Percentiles rank a stretch among this genome's conserved stretches.
Conservation (phyloP, 208 protist species). For the Blechomonas ayalai region DNA sequence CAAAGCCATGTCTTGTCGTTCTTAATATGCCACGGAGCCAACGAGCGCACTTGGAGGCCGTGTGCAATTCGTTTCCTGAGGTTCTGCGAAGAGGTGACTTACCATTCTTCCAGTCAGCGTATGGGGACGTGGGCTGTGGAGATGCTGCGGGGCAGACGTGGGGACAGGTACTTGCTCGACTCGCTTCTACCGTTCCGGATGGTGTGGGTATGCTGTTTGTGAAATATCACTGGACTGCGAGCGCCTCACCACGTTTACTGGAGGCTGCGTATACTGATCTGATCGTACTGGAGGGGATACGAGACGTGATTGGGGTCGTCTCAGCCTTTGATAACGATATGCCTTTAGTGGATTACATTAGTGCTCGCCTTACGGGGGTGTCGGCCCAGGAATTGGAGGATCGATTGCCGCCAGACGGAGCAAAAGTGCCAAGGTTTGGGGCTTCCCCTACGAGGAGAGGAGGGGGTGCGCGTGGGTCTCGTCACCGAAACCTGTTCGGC, state of each 20-base stretch:
- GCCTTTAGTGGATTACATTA: constrained; percentile 62
- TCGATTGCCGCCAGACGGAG: too few species aligned
- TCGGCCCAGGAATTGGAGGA: constrained; percentile 14
- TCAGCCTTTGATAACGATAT: constrained; percentile 42
- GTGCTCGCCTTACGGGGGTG: constrained; percentile 22
- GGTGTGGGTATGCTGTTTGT: too few species aligned
- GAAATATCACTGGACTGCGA: too few species aligned
- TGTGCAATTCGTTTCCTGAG: constrained; percentile 9
- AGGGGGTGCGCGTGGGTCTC: too few species aligned
- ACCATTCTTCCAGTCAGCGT: constrained; percentile 11
- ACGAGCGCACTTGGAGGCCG: constrained; percentile 18
- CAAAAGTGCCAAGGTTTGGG: too few species aligned
- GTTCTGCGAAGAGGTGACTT: constrained; percentile 7
- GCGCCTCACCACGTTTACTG: too few species aligned
- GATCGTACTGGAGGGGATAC: constrained; percentile 38
- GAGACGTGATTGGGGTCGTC: constrained; percentile 53
- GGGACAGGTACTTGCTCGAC: constrained; percentile 19
- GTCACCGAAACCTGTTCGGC: constrained; percentile 27
- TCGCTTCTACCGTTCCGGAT: too few species aligned
- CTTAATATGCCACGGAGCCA: constrained; percentile 39
- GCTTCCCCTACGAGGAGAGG: too few species aligned
- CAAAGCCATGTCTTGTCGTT: constrained; percentile 25
- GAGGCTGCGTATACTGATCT: constrained; percentile 42
- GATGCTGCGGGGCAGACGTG: constrained; percentile 18
- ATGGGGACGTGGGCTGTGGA: constrained; percentile 3